Conservation (phyloP, 2,329 filamentous ascomycete species). For the Arthrobotrys sinensis region DNA sequence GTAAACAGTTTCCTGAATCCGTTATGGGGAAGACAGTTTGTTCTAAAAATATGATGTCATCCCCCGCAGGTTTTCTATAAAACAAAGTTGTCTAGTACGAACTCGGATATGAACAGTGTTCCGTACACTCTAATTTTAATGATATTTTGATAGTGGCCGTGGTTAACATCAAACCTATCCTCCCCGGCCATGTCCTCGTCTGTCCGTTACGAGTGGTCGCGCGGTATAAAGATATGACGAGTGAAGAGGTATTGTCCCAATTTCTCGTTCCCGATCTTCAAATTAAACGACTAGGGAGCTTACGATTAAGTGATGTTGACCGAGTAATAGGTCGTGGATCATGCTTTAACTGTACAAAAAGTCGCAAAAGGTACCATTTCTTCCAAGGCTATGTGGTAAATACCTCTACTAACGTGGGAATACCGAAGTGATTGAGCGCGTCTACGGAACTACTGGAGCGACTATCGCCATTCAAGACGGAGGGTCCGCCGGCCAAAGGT, state of each 20-base stretch:
- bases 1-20: slow-evolving; percentile 21
- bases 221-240: slow-evolving; percentile 81
- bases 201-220: slow-evolving; percentile 80
- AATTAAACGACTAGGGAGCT: not conserved
- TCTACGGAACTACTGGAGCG: slow-evolving; percentile 79
- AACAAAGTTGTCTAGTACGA: slow-evolving; percentile 54
- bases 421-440: slow-evolving; percentile 67
- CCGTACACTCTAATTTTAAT: slow-evolving; percentile 2
- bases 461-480: slow-evolving; percentile 98
- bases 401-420: slow-evolving; percentile 2
- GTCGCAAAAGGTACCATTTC: slow-evolving; percentile 76
- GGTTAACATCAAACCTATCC: slow-evolving; percentile 94
- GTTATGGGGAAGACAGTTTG: not conserved
- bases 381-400: slow-evolving; percentile 72
- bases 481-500: slow-evolving; percentile 86
- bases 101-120: not conserved
- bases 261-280: not conserved
- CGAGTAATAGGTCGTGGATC: slow-evolving; percentile 72
- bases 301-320: not conserved
- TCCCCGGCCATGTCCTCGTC: slow-evolving; percentile 93
- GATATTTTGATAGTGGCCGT: slow-evolving; percentile 73
- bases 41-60: slow-evolving; percentile 4
- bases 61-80: slow-evolving; percentile 45
- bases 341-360: slow-evolving; percentile 88
- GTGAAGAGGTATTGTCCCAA: slow-evolving; percentile 74